Base-by-base conservation (phyloP, 2,329 filamentous ascomycete species). In the Pseudopyricularia javanii region DNA sequence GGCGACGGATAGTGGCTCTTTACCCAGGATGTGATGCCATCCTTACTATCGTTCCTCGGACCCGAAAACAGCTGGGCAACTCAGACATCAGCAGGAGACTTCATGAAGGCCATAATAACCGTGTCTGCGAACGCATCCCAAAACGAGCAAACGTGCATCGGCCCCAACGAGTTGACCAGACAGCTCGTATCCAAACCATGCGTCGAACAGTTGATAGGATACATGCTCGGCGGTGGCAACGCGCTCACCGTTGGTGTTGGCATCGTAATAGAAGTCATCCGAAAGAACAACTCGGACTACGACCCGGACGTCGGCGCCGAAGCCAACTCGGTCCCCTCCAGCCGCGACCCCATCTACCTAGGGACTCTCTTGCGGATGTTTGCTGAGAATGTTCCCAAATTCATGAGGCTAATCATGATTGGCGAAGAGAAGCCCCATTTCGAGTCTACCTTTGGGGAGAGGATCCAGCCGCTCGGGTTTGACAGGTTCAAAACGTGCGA, bases 271-370 rank as follows among this genome's bases (percentile, higher is more conserved):
- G 93, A 98, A 69, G 93, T 98, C 47, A 98, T 98, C 65, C 82
- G 93, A 56, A 98, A 98, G 72, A 98, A 98, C 70, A 98, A 98
- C 66, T 97, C 93, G 0, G 93, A 98, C 68, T 98, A 98, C 65
- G 93, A 98, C 60, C 85, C 93, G 1, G 93, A 97, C 60, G 87
- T 91, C 60, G 83, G 91, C 56, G 82, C 86, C 49, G 88, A 90
- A 55, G 82, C 87, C 28, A 87, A 87, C 58, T 80, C 86, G 3
- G 75, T 84, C 53, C 91, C 91, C 0, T 91, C 90, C 1, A 86
- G 82, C 58, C 83, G 86, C 51, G 93, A 98, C 62, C 93, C 93
- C 4, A 98, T 98, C 60, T 98, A 97, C 63, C 79, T 98, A 0
- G 93, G 93, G 22, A 93, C 86, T 1, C 75, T 98, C 7, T 78